A percentile compares a stretch with the other conserved stretches of the same genome.
These are phyloP conservation scores for Talaromyces piceae DNA, from an alignment of 2,329 filamentous ascomycete genomes.

Conservation along the genomic window DNA sequence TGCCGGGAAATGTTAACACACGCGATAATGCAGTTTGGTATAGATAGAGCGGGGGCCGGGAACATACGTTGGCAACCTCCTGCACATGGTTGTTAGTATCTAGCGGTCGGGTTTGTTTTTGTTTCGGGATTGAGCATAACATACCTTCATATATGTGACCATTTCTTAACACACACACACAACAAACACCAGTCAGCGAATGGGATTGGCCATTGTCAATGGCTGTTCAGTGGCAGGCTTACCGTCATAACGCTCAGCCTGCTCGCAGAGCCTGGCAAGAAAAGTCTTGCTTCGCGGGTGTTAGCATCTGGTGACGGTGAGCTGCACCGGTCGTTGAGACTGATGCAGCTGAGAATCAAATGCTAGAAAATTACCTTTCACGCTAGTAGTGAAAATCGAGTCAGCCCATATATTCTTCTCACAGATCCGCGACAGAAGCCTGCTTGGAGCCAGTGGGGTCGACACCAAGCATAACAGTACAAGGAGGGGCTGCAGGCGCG, in stretches of 20 bases:
- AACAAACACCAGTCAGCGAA: slow-evolving; percentile 14
- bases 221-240: slow-evolving; percentile 26
- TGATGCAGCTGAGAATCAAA: slow-evolving; percentile 21
- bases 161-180: slow-evolving; percentile 58
- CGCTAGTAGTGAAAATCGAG: slow-evolving; percentile 10
- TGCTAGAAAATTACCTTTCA: not conserved
- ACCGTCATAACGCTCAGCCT: slow-evolving; percentile 99
- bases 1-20: slow-evolving; percentile 27
- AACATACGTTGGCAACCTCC: slow-evolving; percentile 86
- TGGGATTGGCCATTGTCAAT: not conserved
- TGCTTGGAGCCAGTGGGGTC: not conserved
- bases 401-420: slow-evolving; percentile 27
- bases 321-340: not conserved
- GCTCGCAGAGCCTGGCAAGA: slow-evolving; percentile 98
- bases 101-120: slow-evolving; percentile 19
- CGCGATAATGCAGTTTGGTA: not conserved
- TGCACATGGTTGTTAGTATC: slow-evolving; percentile 24
- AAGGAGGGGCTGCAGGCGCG: slow-evolving; percentile 10
- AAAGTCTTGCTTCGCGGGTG: slow-evolving; percentile 80
- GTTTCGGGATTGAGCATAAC: slow-evolving; percentile 17
- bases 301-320: slow-evolving; percentile 26
- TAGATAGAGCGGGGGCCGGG: not conserved
- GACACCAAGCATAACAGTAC: slow-evolving; percentile 12
- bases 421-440: slow-evolving; percentile 24
- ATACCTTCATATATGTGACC: slow-evolving; percentile 96